Conservation (phyloP, 2,329 filamentous ascomycete species). For the Pestalotiopsis sp. region DNA sequence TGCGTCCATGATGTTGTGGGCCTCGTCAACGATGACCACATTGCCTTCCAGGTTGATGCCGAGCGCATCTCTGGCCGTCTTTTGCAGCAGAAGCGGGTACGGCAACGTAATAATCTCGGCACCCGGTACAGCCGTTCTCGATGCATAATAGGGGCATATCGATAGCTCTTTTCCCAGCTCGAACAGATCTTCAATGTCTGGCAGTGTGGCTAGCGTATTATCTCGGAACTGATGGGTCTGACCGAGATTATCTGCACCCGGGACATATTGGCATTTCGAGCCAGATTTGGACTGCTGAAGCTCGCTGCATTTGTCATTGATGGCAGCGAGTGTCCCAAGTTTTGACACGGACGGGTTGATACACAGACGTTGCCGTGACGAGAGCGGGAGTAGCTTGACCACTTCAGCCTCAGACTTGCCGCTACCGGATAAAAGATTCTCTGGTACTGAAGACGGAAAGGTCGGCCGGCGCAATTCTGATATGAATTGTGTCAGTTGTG, state of each 20-base stretch:
- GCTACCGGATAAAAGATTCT: slow-evolving; percentile 32
- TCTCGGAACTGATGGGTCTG: slow-evolving; percentile 83
- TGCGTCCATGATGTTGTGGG: slow-evolving; percentile 96
- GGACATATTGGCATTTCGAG: slow-evolving; percentile 75
- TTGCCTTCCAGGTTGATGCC: slow-evolving; percentile 84
- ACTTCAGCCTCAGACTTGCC: slow-evolving; percentile 46
- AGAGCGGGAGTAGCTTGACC: slow-evolving; percentile 80
- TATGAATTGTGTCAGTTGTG: slow-evolving; percentile 86
- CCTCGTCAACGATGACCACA: slow-evolving; percentile 94
- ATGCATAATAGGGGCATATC: slow-evolving; percentile 96
- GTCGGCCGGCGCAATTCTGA: slow-evolving; percentile 77
- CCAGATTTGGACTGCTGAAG: slow-evolving; percentile 74
- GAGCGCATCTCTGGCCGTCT: slow-evolving; percentile 82
- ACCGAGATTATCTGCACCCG: slow-evolving; percentile 73
- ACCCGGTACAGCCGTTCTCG: slow-evolving; percentile 76
- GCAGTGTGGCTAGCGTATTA: slow-evolving; percentile 77
- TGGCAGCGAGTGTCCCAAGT: slow-evolving; percentile 72
- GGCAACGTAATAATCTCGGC: slow-evolving; percentile 91
- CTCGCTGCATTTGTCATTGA: slow-evolving; percentile 92
- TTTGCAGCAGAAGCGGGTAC: slow-evolving; percentile 87
- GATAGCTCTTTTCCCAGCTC: slow-evolving; percentile 75
- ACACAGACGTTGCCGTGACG: slow-evolving; percentile 84
- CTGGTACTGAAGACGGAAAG: slow-evolving; percentile 71
- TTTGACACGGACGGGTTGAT: slow-evolving; percentile 83
- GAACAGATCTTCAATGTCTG: slow-evolving; percentile 91